Conservation (phyloP, 139 green algal genomes). For the Tetradesmus lagerheimii region DNA sequence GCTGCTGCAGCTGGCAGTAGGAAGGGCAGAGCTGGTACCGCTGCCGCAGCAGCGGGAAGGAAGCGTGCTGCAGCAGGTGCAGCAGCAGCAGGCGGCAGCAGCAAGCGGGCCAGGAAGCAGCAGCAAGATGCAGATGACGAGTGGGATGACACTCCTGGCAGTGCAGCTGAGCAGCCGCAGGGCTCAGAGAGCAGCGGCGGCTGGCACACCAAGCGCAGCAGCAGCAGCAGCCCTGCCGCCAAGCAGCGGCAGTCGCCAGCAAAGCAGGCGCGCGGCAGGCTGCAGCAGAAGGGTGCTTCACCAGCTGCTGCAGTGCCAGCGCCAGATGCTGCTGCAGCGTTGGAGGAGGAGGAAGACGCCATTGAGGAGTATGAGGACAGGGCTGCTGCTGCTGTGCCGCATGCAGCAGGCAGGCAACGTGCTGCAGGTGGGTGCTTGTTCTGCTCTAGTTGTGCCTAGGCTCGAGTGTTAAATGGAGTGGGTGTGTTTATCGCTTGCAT, state of each 20-base stretch:
- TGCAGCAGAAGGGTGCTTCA: not conserved
- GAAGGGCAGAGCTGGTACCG: not conserved
- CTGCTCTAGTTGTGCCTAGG: not conserved
- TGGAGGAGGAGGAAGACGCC: not conserved
- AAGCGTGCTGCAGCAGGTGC: not conserved
- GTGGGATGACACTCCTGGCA: not conserved
- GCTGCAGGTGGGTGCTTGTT: not conserved
- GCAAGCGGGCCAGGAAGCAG: not conserved
- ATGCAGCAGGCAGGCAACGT: not conserved
- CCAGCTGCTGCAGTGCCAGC: not conserved
- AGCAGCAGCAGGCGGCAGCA: not conserved
- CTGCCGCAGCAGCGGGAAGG: not conserved
- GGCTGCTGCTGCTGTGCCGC: not conserved
- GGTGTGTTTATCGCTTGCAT: not conserved
- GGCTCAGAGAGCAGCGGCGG: not conserved
- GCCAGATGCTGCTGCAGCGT: not conserved
- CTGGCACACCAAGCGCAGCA: constrained; percentile 30
- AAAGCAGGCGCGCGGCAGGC: not conserved
- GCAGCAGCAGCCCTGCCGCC: not conserved
- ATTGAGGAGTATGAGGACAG: constrained; percentile 18
- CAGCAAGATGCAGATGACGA: not conserved
- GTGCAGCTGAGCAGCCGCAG: not conserved
- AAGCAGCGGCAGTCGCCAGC: not conserved
- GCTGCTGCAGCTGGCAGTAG: not conserved
- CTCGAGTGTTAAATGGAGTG: not conserved